Evolutionary conservation across 2,329 filamentous ascomycete genomes (phyloP), one percentile per base, ranked within the genome.

Genomic region (Lachnellula hyalina): DNA sequence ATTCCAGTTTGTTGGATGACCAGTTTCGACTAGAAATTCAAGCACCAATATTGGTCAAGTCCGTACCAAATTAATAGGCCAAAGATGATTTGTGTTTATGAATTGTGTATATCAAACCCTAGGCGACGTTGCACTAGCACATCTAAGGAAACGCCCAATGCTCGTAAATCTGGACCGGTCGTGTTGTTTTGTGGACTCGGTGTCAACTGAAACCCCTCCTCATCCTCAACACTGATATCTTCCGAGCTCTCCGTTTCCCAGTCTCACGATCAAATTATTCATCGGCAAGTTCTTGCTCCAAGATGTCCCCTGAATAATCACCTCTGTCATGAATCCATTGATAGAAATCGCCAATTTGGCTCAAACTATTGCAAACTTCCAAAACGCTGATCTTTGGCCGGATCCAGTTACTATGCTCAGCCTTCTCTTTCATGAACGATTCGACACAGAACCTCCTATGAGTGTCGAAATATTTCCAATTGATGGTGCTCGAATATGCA

Each of bases 351-450:
- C 47, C 46, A 35, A 51, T 11, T 17, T 9, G 17, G 6, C 32
- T 45, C 21, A 53, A 47, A 8, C 58, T 52, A 36, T 52, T 53
- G 12, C 47, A 47, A 7, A 57, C 19, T 12, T 42, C 17, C 35
- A 53, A 42, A 12, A 60, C 49, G 34, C 51, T 55, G 28, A 60
- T 9, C 15, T 42, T 58, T n/a, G 58, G 58, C 17, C 46, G 47
- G 3, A 51, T 17, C 55, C 55, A 60, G 3, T 47, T 25, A 8
- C 34, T 49, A 44, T 44, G 19, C 40, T 40, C 8, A 1, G 28
- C 12, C 40, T 58, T 51, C 17, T 56, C 53, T 38, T 38, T 7
- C 14, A n/a, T 23, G 19, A 40, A 51, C 12, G 11, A 32, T 25
- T n/a, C 19, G 21, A 21, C 36, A 21, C 23, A 38, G 3, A 23